Conservation (phyloP, 768 basidiomycete genomes). For the Mycena latifolia region DNA sequence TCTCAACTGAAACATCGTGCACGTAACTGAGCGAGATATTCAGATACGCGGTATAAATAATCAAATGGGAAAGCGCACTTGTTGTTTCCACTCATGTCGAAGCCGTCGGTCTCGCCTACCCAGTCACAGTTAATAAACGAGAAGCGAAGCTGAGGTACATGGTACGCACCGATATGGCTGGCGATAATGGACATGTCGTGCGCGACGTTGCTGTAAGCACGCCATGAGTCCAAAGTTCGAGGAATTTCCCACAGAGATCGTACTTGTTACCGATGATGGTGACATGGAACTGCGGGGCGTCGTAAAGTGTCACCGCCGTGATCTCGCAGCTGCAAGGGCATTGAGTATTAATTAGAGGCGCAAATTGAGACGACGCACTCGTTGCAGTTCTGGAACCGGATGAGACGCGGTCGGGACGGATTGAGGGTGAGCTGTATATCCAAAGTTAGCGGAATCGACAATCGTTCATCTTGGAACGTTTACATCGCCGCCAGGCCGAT, state of each 20-base stretch:
- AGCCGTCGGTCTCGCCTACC: conserved; percentile 41
- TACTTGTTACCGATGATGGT: conserved; percentile 39
- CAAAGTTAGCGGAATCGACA: not conserved
- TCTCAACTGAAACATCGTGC: conserved; percentile 49
- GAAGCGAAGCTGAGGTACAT: not conserved
- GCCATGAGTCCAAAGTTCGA: not conserved
- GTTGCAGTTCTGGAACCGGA: conserved; percentile 42
- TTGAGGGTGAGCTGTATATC: conserved; percentile 33
- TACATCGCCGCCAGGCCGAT: conserved; percentile 38
- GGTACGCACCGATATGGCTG: conserved; percentile 33
- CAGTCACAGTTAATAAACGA: not conserved
- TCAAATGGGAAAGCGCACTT: conserved; percentile 12
- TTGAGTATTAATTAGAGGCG: not conserved
- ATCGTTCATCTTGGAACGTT: not conserved
- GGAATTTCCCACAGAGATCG: not conserved
- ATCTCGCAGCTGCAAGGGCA: conserved; percentile 34
- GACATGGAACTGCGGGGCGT: conserved; percentile 42
- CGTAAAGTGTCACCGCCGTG: conserved; percentile 35
- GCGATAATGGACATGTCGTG: conserved; percentile 42
- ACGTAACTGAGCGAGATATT: conserved; percentile 37
- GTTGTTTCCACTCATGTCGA: conserved; percentile 44
- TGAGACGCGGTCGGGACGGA: conserved; percentile 40
- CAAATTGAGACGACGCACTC: conserved; percentile 17
- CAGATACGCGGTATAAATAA: too few species aligned
- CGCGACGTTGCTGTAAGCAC: conserved; percentile 36